Evolutionary conservation across 352 stramenopile species (phyloP).

Genomic region (Phytophthora europaea): DNA sequence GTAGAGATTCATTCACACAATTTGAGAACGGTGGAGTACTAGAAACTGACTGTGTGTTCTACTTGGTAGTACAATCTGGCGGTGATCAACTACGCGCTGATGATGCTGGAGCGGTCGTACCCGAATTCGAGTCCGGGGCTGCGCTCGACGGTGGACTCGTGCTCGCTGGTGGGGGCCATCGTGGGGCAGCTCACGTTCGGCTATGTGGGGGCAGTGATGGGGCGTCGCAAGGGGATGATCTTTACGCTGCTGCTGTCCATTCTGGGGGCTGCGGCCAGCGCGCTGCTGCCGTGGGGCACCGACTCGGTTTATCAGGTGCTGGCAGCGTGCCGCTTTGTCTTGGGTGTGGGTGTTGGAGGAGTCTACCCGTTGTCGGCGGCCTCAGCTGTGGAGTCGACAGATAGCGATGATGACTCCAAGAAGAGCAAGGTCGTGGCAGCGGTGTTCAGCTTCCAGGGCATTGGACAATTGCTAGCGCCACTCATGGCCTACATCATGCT

Average conservation of each 20-base stretch:
- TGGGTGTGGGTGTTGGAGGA: slow-evolving; percentile 82
- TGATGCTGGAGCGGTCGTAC: slow-evolving; percentile 67
- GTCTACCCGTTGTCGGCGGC: slow-evolving; percentile 88
- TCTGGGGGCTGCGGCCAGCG: slow-evolving; percentile 62
- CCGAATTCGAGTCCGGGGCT: slow-evolving; percentile 59
- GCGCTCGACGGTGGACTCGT: slow-evolving; percentile 74
- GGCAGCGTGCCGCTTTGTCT: slow-evolving; percentile 72
- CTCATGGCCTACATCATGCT: slow-evolving; percentile 74
- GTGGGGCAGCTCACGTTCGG: slow-evolving; percentile 83
- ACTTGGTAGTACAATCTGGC: slow-evolving; percentile 76
- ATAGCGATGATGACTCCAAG: slow-evolving; percentile 46
- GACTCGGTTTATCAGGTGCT: slow-evolving; percentile 72
- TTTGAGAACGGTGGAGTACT: background rate
- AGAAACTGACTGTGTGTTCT: background rate
- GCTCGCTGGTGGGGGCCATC: slow-evolving; percentile 83
- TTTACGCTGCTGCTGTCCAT: slow-evolving; percentile 80
- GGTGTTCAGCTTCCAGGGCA: slow-evolving; percentile 76
- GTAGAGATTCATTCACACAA: slow-evolving; percentile 11
- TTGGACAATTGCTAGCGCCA: slow-evolving; percentile 67
- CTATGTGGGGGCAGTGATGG: slow-evolving; percentile 78
- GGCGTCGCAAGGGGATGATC: slow-evolving; percentile 80
- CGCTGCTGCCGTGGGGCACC: slow-evolving; percentile 65
- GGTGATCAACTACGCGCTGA: slow-evolving; percentile 77
- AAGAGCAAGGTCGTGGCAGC: slow-evolving; percentile 76
- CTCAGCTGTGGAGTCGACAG: slow-evolving; percentile 63